Evolutionary conservation across 2,329 filamentous ascomycete genomes (phyloP), one percentile per base, ranked within the genome.

Genomic region (Bipolaris zeicola): DNA sequence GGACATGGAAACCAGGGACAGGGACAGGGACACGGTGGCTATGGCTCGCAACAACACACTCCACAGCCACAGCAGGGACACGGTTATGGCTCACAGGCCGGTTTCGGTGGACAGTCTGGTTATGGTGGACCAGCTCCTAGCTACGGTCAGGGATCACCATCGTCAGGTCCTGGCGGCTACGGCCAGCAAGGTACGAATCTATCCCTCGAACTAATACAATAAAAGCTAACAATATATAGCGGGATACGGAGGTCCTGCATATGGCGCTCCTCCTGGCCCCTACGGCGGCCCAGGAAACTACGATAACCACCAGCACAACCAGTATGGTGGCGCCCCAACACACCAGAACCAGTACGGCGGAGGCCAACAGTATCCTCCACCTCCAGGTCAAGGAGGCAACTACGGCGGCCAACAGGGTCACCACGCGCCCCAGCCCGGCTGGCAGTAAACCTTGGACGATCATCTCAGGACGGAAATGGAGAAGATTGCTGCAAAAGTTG

Each of bases 161-260:
- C 55, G 16, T 36, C 53, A 31, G 42, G 49, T n/a, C 60, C 61
- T 22, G 65, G 63, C 26, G 63, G 66, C 45, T 70, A 70, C 39
- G 67, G 64, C 44, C 63, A 66, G 34, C 69, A 71, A 61, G 64
- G 64, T 66, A 52, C 50, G 51, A 26, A 8, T 10, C 3, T 8
- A n/a, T 16, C 31, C 34, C n/a, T 3, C 3, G n/a, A 1, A 6
- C 10, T 18, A 11, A 4, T 18, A 20, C 18, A 10, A 7, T 33
- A 38, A 44, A 44, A 33, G 38, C 59, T 63, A 44, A 63, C 45
- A 36, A 5, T 13, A 13, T 39, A 7, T 41, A 66, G 71, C 71
- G 51, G 71, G 71, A 18, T 74, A 74, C 33, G 71, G 71, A 34
- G 71, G 71, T 5, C 68, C 71, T 8, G 67, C 68, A 39, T 67